phyloP scores from a whole-genome alignment of 192 early-diverging fungal species.

The Backusella tuberculispora region DNA sequence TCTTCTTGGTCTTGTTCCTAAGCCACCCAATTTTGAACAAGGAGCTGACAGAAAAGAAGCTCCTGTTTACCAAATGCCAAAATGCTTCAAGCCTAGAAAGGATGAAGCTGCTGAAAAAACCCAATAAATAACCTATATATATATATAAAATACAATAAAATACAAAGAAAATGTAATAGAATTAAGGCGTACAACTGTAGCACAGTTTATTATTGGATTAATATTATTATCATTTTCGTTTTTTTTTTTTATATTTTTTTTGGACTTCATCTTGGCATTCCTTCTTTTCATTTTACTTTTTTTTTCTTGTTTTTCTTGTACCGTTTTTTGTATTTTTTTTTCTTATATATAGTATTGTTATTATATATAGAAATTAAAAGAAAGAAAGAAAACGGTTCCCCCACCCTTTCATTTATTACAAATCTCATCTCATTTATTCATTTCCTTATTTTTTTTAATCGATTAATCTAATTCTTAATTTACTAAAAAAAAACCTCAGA shows the following conservation, averaged over 20 bases:
- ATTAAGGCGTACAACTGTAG: background rate
- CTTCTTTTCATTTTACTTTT: slow-evolving; percentile 10
- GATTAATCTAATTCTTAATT: background rate
- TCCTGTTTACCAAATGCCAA: slow-evolving; percentile 35
- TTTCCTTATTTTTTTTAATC: background rate
- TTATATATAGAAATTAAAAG: background rate
- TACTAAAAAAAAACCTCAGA: background rate
- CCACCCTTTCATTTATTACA: background rate
- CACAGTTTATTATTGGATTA: background rate
- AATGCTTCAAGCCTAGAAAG: slow-evolving; percentile 19
- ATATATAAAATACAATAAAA: background rate
- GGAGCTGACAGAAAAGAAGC: slow-evolving; percentile 41
- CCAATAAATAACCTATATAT: background rate
- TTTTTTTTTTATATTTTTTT: background rate
- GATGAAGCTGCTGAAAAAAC: background rate
- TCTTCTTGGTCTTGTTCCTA: slow-evolving; percentile 55
- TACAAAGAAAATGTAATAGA: slow-evolving; percentile 4
- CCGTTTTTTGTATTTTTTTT: background rate
- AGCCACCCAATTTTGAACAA: slow-evolving; percentile 52
- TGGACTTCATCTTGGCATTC: background rate
- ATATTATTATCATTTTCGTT: background rate
- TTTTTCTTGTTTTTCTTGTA: background rate
- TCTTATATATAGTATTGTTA: background rate
- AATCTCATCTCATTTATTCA: background rate
- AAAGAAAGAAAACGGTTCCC: slow-evolving; percentile 5